Base-by-base conservation (phyloP, 1,139 yeast genomes). In the Pichia cactophila region DNA sequence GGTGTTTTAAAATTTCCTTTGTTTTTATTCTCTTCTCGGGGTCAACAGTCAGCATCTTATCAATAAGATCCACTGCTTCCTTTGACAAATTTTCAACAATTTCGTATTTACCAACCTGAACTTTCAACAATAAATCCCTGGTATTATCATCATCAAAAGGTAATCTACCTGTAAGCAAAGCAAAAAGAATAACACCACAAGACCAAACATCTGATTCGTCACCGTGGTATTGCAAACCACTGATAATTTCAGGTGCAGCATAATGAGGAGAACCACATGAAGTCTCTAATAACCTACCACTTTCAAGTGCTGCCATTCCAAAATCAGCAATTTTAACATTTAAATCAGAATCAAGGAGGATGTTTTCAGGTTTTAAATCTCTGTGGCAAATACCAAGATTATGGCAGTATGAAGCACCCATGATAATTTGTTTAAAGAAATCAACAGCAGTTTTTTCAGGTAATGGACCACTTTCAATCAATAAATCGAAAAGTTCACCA, bases 301-400 rank as follows among this genome's bases (percentile, higher is more conserved):
- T 83, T 66, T 92, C 98, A 45, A 92, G 72, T 2, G 98, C 98
- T n/a, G 99, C 98, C 98, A 92, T 94, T 40, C 99, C 99, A 66
- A 92, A 92, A 69, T 92, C 99, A 16, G 99, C 98, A 58, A 92
- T 90, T 66, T 92, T 92, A 67, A 92, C 89, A 65, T 87, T 89
- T 56, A 84, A 80, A 65, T 87, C 78, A 65, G 85, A 83, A 69
- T 94, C 98, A 44, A 92, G 72, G 45, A 92, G 71, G 58, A 92
- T 73, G 68, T 92, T 92, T 65, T 92, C 99, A 0, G 98, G 98
- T 66, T 92, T 92, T 62, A 92, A 75, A 65, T 92, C 99, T 55
- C 99, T 81, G 67, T 92, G 99, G 63, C 92, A 86, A 59, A 92
- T 92, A 64, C 92, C 92, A 65, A 92, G 82, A 60, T 86, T 88